A percentile compares a stretch with the other conserved stretches of the same genome.
Evolutionary conservation across 2,329 filamentous ascomycete species (phyloP).

Genomic region (Pseudogymnoascus sp.): DNA sequence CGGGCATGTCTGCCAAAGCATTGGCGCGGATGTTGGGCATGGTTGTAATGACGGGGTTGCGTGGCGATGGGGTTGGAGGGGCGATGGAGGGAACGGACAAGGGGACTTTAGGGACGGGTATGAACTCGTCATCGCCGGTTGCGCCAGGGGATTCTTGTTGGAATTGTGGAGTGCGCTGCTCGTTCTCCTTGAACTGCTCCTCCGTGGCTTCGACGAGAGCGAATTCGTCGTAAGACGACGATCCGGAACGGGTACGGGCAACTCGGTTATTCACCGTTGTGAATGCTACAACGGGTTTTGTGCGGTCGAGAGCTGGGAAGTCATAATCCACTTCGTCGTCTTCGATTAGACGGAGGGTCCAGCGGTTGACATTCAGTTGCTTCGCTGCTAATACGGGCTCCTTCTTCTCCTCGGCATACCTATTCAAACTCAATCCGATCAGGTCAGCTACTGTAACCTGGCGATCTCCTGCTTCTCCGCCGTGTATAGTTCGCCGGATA

Average conservation of each 20-base stretch:
- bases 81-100: slow-evolving; percentile 35
- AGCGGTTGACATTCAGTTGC: slow-evolving; percentile 71
- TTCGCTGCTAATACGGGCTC: slow-evolving; percentile 56
- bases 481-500: slow-evolving; percentile 60
- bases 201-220: slow-evolving; percentile 65
- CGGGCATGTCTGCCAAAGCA: slow-evolving; percentile 48
- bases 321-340: slow-evolving; percentile 80
- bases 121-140: slow-evolving; percentile 34
- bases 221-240: slow-evolving; percentile 75
- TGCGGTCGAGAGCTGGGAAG: slow-evolving; percentile 69
- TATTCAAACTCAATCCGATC: slow-evolving; percentile 71
- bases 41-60: slow-evolving; percentile 55
- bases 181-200: slow-evolving; percentile 60
- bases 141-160: slow-evolving; percentile 42
- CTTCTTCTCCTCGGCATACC: slow-evolving; percentile 68
- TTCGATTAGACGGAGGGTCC: slow-evolving; percentile 76
- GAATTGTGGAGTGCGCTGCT: slow-evolving; percentile 58
- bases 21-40: slow-evolving; percentile 44
- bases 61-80: slow-evolving; percentile 32
- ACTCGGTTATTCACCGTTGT: slow-evolving; percentile 64
- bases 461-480: slow-evolving; percentile 52
- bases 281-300: slow-evolving; percentile 66
- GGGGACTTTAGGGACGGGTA: slow-evolving; percentile 27
- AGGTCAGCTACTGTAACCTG: slow-evolving; percentile 68
- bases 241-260: slow-evolving; percentile 52